Base-by-base conservation (phyloP, 495 filamentous ascomycete species). In the Friedmanniomyces endolithicus region DNA sequence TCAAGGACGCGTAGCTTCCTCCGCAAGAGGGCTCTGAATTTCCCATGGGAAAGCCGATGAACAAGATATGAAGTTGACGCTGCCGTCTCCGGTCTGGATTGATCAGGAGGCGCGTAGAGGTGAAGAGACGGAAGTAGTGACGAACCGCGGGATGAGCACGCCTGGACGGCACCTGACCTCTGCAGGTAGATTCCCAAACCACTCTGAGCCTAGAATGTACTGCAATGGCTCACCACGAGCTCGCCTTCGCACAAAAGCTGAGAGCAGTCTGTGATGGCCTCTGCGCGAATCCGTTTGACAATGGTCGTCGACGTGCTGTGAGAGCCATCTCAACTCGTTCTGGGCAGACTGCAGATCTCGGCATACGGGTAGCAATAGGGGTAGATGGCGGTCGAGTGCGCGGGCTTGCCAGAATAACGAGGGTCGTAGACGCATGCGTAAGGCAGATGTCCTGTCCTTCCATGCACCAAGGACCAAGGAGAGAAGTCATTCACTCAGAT, bases 241-340 rank as follows among this genome's bases (percentile, higher is more conserved):
- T 37, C 92, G 75, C 34, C 75, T n/a, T 33, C 2, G 23, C 0
- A 61, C 51, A 22, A 33, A 33, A n/a, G 19, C 2, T 24, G 12
- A 14, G 37, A 60, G 47, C 2, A 50, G 37, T 1, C 27, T 53
- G 11, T 34, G 2, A 31, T 12, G 11, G 19, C 23, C 27, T 14
- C 43, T n/a, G n/a, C 31, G 37, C 1, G 6, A n/a, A 16, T 4
- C 2, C 2, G 54, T 60, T 22, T 46, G 35, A 41, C 14, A 14
- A 6, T 41, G 4, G 12, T 41, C 12, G 52, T 39, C 9, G 27
- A 76, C 79, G 62, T 86, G 78, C 61, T 88, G 81, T 20, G 72
- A 71, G 16, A 98, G 78, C 92, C 92, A 98, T 23, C 87, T 84
- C 7, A 97, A 75, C 68, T 98, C 92, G 64, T 83, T 84, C 17